Percentiles rank a stretch among this genome's conserved stretches.
phyloP scores from a whole-genome alignment of 192 early-diverging fungal species.

The Allomyces javanicus region DNA sequence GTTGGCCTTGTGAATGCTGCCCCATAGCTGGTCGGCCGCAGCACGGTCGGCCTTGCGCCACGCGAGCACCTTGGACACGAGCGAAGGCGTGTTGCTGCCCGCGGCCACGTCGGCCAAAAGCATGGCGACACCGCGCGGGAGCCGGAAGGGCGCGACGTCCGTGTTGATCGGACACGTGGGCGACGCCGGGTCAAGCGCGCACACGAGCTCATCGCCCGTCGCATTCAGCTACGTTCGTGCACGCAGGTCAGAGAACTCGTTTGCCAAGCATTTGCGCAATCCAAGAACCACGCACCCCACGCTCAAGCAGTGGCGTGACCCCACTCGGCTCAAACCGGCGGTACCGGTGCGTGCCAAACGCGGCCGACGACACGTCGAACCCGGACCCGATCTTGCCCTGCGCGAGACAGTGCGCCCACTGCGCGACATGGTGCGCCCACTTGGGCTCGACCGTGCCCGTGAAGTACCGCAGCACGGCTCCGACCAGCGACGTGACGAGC shows the following conservation, averaged over 20 bases:
- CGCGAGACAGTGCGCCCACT: conserved; percentile 85
- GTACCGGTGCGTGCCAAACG: conserved; percentile 79
- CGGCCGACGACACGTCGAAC: conserved; percentile 85
- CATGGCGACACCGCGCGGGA: conserved; percentile 55
- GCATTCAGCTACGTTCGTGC: background rate
- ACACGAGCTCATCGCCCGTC: background rate
- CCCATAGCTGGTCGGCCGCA: conserved; percentile 39
- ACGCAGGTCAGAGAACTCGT: no score
- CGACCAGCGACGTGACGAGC: conserved; percentile 78
- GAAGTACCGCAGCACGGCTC: conserved; percentile 57
- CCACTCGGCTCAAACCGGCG: conserved; percentile 56
- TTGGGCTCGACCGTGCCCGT: conserved; percentile 14
- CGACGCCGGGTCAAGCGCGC: no score
- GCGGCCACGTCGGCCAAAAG: conserved; percentile 82
- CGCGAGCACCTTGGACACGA: conserved; percentile 65
- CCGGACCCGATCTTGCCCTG: conserved; percentile 96
- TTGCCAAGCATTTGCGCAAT: no score
- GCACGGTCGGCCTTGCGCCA: conserved; percentile 58
- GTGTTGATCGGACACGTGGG: conserved; percentile 18
- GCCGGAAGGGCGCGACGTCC: conserved; percentile 28
- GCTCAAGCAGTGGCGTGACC: conserved; percentile 10
- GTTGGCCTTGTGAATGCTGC: conserved; percentile 37
- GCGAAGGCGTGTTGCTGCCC: conserved; percentile 81
- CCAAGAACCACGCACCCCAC: background rate
- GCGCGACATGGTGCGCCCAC: conserved; percentile 70